Base-by-base conservation (phyloP, 106 monocot species). In the Dendrobium chrysotoxum region DNA sequence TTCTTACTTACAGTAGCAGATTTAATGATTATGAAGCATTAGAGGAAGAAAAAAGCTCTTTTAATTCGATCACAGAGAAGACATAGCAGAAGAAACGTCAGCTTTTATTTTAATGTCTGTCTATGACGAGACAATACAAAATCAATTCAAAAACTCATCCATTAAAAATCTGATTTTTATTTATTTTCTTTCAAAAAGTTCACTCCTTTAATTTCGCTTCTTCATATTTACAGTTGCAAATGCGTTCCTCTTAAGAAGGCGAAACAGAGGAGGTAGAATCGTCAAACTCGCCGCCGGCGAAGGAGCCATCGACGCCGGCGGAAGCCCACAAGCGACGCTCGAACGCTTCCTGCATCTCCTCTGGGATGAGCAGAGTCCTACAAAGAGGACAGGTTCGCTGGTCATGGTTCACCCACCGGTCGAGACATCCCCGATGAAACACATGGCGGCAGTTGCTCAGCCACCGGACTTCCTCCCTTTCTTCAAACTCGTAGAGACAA, bases 321-420 rank as follows among this genome's bases (percentile, higher is more conserved):
- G 64, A 50, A 50, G 50, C 71, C 71, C 71, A 35, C 13, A 71
- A 4, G 13, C 71, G 71, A 1, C 64, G 23, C 35, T 71, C 35
- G 17, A 71, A 71, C 5, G 31, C 71, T 16, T 71, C 74, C 74
- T 74, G 74, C 74, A 74, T 18, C 74, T 74, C 74, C 41, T 74
- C 74, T 31, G 55, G 31, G 38, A 87, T 78, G 31, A 93, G 87
- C 57, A 79, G 75, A n/a, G 89, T 58, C 20, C 93, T 87, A 79
- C 93, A 93, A 28, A 93, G 85, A 0, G 93, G 93, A 83, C 93
- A 93, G 23, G 91, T 93, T 45, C 84, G 70, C 75, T 83, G 89
- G 28, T 77, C 91, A 82, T 82, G 87, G 2, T 64, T 86, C 8
- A 85, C 72, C 93, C 93, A 93, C n/a, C 85, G 82, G 83, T 89